Conservation (phyloP, 495 filamentous ascomycete species). For the Friedmanniomyces simplex region DNA sequence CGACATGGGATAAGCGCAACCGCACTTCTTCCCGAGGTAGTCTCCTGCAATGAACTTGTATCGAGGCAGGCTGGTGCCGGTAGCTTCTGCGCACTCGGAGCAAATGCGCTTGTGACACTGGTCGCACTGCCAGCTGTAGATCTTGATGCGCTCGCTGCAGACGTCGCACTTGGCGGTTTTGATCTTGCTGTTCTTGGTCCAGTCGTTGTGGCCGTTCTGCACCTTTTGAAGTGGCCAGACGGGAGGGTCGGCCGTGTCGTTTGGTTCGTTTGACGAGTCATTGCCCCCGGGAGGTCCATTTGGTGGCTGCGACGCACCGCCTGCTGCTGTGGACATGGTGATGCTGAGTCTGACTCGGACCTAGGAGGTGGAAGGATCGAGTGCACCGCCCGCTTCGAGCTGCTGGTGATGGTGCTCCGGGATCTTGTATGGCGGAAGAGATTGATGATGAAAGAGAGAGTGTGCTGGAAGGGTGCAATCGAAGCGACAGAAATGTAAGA, state of each 20-base stretch:
- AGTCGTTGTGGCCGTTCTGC: conserved; percentile 3
- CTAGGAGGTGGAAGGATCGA: too few relatives aligned
- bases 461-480: neutral
- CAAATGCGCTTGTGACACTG: conserved; percentile 11
- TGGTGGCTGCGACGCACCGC: too few relatives aligned
- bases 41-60: neutral
- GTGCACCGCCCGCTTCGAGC: too few relatives aligned
- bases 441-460: neutral
- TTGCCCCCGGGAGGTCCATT: too few relatives aligned
- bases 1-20: neutral
- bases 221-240: conserved; percentile 1
- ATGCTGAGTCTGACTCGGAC: too few relatives aligned
- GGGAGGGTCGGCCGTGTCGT: neutral
- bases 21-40: neutral
- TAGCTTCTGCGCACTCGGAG: conserved; percentile 7
- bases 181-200: conserved; percentile 6
- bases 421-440: neutral
- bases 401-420: too few relatives aligned
- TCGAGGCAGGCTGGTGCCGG: neutral
- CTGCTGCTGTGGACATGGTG: too few relatives aligned
- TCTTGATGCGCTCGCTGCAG: conserved; percentile 7
- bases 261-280: neutral
- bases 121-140: conserved; percentile 7
- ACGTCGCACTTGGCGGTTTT: conserved; percentile 14
- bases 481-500: too few relatives aligned